Conservation (phyloP, 495 filamentous ascomycete species). For the Ramalina peruviana region DNA sequence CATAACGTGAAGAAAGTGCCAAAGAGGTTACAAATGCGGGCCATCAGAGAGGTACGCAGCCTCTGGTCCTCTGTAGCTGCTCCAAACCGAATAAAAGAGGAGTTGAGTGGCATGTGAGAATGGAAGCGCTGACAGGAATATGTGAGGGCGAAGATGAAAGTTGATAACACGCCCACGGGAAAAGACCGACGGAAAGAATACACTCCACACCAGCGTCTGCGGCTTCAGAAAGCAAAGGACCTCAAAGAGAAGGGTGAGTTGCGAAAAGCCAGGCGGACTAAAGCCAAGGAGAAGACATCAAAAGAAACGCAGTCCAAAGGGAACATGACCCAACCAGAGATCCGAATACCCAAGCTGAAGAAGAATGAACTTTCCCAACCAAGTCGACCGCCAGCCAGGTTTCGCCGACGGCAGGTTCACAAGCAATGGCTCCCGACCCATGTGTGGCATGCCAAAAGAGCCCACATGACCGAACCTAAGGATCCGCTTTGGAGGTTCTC, state of each 20-base stretch:
- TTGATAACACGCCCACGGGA: slow-evolving; percentile 84
- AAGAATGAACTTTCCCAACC: slow-evolving; percentile 56
- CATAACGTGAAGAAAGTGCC: slow-evolving; percentile 94
- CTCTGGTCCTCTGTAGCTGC: too few species aligned
- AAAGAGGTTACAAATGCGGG: slow-evolving; percentile 53
- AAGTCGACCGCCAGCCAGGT: slow-evolving; percentile 51
- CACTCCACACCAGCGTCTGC: slow-evolving; percentile 53
- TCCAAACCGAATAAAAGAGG: too few species aligned
- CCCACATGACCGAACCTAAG: slow-evolving; percentile 65
- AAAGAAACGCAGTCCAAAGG: slow-evolving; percentile 18
- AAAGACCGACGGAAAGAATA: slow-evolving; percentile 57
- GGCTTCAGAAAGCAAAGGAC: slow-evolving; percentile 69
- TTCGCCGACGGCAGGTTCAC: slow-evolving; percentile 68
- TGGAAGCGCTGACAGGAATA: slow-evolving; percentile 1
- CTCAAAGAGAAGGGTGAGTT: slow-evolving; percentile 48
- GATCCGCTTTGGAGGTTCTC: slow-evolving; percentile 82
- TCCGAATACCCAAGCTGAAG: slow-evolving; percentile 52
- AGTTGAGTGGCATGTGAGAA: not conserved
- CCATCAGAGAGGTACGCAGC: slow-evolving; percentile 49
- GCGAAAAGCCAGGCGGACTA: slow-evolving; percentile 31
- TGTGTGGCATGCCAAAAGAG: slow-evolving; percentile 83
- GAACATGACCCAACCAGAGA: slow-evolving; percentile 20
- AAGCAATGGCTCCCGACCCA: slow-evolving; percentile 96
- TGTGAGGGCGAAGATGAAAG: slow-evolving; percentile 43
- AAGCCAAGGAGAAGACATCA: slow-evolving; percentile 20